Conservation (phyloP, 2,329 filamentous ascomycete genomes). For the Nothomitra cinnamomea region DNA sequence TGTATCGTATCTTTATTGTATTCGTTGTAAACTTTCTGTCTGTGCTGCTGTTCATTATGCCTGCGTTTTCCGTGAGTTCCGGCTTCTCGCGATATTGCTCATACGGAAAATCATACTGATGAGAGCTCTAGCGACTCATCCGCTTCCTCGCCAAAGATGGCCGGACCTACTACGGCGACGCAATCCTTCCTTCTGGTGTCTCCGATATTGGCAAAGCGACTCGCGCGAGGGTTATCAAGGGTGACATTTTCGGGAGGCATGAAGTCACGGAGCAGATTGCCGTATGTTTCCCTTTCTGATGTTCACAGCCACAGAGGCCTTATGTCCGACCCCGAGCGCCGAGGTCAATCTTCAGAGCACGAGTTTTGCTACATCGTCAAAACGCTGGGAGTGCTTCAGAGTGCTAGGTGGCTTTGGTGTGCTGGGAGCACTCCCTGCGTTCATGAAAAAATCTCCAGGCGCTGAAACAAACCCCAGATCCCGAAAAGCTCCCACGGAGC, state of each 20-base stretch:
- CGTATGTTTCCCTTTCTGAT: conserved; percentile 5
- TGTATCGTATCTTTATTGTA: too few relatives aligned
- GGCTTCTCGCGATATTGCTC: background rate
- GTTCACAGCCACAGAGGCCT: too few relatives aligned
- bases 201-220: conserved; percentile 43
- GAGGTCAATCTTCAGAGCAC: too few relatives aligned
- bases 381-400: too few relatives aligned
- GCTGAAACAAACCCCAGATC: too few relatives aligned
- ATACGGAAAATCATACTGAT: conserved; percentile 4
- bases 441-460: too few relatives aligned
- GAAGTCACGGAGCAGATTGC: conserved; percentile 43
- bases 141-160: conserved; percentile 59
- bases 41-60: conserved; percentile 15
- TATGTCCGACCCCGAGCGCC: conserved; percentile 15
- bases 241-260: conserved; percentile 48
- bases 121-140: conserved; percentile 41
- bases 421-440: too few relatives aligned
- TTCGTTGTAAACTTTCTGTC: too few relatives aligned
- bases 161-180: conserved; percentile 55
- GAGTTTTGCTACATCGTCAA: too few relatives aligned
- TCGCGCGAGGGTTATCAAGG: conserved; percentile 44
- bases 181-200: conserved; percentile 44
- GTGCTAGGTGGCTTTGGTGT: too few relatives aligned
- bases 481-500: too few relatives aligned
- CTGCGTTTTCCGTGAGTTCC: conserved; percentile 29